A percentile compares a stretch with the other conserved stretches of the same genome.
Evolutionary conservation across 768 basidiomycete species (phyloP).

Genomic region (Mycena olivaceomarginata): DNA sequence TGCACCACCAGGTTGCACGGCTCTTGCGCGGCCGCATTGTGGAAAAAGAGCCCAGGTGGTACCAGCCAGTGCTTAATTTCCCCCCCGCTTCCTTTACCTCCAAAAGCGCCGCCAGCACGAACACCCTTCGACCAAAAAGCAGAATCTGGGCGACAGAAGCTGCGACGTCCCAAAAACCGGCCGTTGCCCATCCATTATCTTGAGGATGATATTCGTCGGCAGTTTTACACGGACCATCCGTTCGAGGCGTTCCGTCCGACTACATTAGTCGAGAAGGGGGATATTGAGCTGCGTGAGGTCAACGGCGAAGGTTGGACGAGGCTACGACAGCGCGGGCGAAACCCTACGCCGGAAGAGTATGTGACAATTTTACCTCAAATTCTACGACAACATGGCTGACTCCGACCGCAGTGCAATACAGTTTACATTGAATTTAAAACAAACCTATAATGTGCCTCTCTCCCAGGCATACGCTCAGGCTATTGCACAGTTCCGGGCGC

Average conservation of each 20-base stretch:
- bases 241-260: conserved; percentile 94
- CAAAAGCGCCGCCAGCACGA: conserved; percentile 80
- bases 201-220: conserved; percentile 90
- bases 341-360: conserved; percentile 94
- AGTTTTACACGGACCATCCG: conserved; percentile 97
- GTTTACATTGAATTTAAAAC: conserved; percentile 88
- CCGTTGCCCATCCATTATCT: conserved; percentile 83
- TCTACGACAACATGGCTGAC: conserved; percentile 27
- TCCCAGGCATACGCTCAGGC: conserved; percentile 88
- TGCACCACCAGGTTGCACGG: conserved; percentile 91
- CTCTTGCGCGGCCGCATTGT: conserved; percentile 82
- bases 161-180: conserved; percentile 61
- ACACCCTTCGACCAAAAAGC: conserved; percentile 70
- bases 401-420: conserved; percentile 77
- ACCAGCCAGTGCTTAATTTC: conserved; percentile 87
- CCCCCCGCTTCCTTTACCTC: conserved; percentile 93
- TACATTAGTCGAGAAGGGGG: conserved; percentile 83
- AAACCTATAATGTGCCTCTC: conserved; percentile 77
- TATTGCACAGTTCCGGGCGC: conserved; percentile 90
- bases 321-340: conserved; percentile 86
- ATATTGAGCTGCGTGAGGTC: conserved; percentile 74
- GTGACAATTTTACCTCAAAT: conserved; percentile 52
- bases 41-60: conserved; percentile 86
- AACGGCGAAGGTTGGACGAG: conserved; percentile 83
- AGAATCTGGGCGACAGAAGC: conserved; percentile 50